phyloP scores from a whole-genome alignment of 768 basidiomycete genomes.

The Suillus lakei region DNA sequence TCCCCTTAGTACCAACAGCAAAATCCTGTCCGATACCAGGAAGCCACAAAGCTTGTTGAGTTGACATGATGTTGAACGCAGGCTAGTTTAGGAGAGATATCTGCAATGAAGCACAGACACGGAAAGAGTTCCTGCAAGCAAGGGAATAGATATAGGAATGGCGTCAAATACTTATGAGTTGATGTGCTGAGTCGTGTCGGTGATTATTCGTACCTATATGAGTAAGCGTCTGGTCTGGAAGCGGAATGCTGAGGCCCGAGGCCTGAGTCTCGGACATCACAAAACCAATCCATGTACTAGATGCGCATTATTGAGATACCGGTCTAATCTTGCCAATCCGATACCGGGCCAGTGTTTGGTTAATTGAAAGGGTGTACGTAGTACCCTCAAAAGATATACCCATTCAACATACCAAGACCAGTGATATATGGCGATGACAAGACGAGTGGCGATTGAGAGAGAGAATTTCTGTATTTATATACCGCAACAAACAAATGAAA shows the following conservation, averaged over 20 bases:
- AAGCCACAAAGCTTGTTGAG: slow-evolving; percentile 25
- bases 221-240: background rate
- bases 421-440: no score
- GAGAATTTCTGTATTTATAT: no score
- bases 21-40: slow-evolving; percentile 17
- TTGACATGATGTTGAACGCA: slow-evolving; percentile 6
- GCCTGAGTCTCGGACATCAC: background rate
- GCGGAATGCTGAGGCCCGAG: background rate
- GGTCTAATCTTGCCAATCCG: background rate
- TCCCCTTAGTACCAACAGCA: slow-evolving; percentile 13
- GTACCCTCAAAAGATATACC: background rate
- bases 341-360: background rate
- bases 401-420: no score
- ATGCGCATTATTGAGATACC: background rate
- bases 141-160: background rate
- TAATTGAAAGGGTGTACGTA: background rate
- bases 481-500: no score
- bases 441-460: no score
- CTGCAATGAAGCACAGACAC: background rate
- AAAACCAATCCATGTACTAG: background rate
- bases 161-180: background rate
- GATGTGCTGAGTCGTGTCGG: background rate
- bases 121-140: background rate
- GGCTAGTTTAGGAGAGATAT: background rate
- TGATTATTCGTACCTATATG: background rate